Evolutionary conservation across 1,284 basidiomycete species (phyloP).

Genomic region (Boletus semigastroideus): DNA sequence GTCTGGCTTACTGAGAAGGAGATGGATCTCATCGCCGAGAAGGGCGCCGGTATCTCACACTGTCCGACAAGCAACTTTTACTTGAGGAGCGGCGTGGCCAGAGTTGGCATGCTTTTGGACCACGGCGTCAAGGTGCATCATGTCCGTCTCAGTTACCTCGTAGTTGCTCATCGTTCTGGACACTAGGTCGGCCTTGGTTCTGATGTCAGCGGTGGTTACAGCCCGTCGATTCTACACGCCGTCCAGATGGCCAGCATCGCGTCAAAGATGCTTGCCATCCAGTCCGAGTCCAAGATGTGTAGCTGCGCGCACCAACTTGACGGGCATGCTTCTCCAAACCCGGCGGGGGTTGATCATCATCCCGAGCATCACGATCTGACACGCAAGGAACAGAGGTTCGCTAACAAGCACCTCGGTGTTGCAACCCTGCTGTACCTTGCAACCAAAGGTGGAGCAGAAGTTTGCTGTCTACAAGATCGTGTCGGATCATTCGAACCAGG

Average conservation of each 20-base stretch:
- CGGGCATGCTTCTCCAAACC: not conserved
- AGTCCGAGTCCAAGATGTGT: constrained; percentile 21
- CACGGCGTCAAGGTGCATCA: constrained; percentile 75
- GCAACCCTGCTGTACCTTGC: constrained; percentile 87
- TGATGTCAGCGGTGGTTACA: constrained; percentile 90
- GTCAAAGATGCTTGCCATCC: constrained; percentile 69
- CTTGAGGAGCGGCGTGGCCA: constrained; percentile 80
- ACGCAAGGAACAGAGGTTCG: constrained; percentile 41
- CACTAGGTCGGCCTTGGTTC: constrained; percentile 83
- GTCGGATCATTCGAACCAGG: constrained; percentile 82
- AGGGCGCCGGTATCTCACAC: constrained; percentile 81
- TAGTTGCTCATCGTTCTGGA: constrained; percentile 5
- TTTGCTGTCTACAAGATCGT: constrained; percentile 70
- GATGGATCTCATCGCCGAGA: constrained; percentile 66
- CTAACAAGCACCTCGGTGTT: constrained; percentile 66
- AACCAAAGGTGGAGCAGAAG: constrained; percentile 87
- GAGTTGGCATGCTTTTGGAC: constrained; percentile 79
- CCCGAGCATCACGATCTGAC: not conserved
- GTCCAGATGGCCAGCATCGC: constrained; percentile 83
- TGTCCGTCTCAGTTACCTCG: not conserved
- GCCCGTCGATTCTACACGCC: constrained; percentile 79
- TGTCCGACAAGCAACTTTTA: constrained; percentile 95
- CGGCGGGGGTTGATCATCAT: constrained; percentile 1
- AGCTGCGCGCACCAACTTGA: constrained; percentile 7
- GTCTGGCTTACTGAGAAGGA: constrained; percentile 78